These are phyloP conservation scores for Phytophthora colocasiae DNA, from an alignment of 352 stramenopile species.

Conservation along the genomic window DNA sequence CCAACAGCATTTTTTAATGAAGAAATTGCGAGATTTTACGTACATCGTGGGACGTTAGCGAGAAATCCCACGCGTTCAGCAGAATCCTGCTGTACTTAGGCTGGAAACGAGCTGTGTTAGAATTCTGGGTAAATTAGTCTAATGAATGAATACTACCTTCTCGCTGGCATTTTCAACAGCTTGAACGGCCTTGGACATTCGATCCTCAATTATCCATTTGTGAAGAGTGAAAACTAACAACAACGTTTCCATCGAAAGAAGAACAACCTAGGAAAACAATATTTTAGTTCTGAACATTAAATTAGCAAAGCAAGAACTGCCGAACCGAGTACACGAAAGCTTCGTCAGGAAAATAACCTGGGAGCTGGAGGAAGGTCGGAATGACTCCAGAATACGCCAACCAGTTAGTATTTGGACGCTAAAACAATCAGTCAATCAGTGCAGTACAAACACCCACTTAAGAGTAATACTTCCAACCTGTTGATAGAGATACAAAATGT, in stretches of 20 bases:
- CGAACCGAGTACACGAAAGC: conserved; percentile 61
- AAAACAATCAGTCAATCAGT: not conserved
- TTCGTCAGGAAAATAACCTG: conserved; percentile 67
- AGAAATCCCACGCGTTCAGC: conserved; percentile 83
- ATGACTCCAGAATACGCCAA: conserved; percentile 51
- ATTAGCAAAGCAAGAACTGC: not conserved
- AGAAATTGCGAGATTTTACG: conserved; percentile 1
- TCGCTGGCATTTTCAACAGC: conserved; percentile 54
- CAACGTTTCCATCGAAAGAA: conserved; percentile 56
- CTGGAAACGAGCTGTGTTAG: conserved; percentile 25
- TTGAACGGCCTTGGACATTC: conserved; percentile 60
- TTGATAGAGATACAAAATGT: conserved; percentile 44
- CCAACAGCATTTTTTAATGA: not conserved
- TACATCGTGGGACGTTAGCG: conserved; percentile 50
- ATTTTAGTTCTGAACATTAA: not conserved
- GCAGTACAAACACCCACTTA: not conserved
- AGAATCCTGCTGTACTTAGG: conserved; percentile 68
- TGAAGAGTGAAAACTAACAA: conserved; percentile 66
- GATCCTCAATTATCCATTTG: conserved; percentile 83
- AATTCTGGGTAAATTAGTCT: not conserved
- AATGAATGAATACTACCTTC: conserved; percentile 28
- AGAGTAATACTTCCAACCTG: conserved; percentile 17
- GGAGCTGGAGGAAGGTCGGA: conserved; percentile 61
- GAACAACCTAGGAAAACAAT: conserved; percentile 37
- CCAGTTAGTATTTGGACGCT: conserved; percentile 37